phyloP scores from a whole-genome alignment of 257 asterid species.

The Primulina huaijiensis region DNA sequence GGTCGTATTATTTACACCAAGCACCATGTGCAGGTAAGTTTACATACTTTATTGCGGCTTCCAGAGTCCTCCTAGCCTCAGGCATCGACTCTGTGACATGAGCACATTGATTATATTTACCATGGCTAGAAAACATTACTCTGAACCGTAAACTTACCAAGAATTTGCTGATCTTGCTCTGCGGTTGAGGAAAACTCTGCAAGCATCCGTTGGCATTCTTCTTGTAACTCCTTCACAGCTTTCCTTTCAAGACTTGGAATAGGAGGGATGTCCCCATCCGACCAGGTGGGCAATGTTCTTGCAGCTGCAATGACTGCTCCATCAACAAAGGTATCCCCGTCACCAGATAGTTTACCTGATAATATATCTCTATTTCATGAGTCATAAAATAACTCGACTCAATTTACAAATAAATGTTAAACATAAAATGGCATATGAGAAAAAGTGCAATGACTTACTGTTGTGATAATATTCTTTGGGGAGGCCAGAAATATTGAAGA shows the following conservation, averaged over 20 bases:
- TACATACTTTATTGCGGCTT: conserved; percentile 83
- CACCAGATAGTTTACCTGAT: conserved; percentile 68
- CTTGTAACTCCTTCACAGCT: conserved; percentile 85
- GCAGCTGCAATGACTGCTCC: conserved; percentile 98
- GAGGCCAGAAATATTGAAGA: conserved; percentile 82
- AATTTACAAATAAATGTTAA: conserved; percentile 9
- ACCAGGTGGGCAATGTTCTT: conserved; percentile 91
- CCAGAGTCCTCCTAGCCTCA: conserved; percentile 75
- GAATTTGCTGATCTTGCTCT: conserved; percentile 65
- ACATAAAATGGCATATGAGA: conserved; percentile 13
- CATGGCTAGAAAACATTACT: conserved; percentile 1
- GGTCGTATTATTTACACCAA: not conserved
- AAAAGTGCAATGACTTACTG: conserved; percentile 40
- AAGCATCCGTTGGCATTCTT: conserved; percentile 87
- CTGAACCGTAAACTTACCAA: conserved; percentile 45
- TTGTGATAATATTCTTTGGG: conserved; percentile 85
- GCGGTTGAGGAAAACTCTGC: conserved; percentile 67
- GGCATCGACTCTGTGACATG: conserved; percentile 61
- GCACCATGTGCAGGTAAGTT: not conserved
- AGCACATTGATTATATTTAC: conserved; percentile 9
- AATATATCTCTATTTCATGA: conserved; percentile 26
- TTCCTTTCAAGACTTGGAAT: conserved; percentile 80
- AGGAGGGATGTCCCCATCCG: conserved; percentile 85
- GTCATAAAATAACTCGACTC: conserved; percentile 19
- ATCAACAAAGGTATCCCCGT: conserved; percentile 61